Evolutionary conservation across 2,329 filamentous ascomycete species (phyloP).

Genomic region (Huntiella moniliformis): DNA sequence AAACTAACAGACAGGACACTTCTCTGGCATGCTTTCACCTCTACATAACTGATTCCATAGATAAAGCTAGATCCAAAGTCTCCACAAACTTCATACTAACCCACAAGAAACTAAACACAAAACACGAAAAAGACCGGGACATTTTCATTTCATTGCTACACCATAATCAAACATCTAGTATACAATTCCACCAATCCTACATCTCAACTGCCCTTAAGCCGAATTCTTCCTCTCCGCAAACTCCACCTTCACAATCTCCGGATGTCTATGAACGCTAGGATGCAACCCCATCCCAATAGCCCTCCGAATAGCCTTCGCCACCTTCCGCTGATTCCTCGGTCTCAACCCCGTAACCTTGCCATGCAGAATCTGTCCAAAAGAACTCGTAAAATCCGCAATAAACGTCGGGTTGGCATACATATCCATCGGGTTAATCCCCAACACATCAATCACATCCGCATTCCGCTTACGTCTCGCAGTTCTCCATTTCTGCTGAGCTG

Average conservation of each 20-base stretch:
- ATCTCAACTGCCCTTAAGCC: neutral
- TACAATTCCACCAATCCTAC: neutral
- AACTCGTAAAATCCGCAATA: slow-evolving; percentile 72
- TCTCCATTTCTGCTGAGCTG: slow-evolving; percentile 70
- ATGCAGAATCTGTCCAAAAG: slow-evolving; percentile 70
- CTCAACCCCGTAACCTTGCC: slow-evolving; percentile 59
- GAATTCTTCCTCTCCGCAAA: slow-evolving; percentile 14
- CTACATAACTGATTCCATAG: too few relatives aligned
- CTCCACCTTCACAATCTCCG: slow-evolving; percentile 46
- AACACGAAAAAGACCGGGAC: too few relatives aligned
- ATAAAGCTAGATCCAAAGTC: too few relatives aligned
- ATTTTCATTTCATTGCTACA: neutral
- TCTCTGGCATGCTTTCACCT: too few relatives aligned
- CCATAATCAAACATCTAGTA: slow-evolving; percentile 1
- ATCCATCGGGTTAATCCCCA: slow-evolving; percentile 62
- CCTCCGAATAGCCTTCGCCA: slow-evolving; percentile 81
- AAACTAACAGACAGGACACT: too few relatives aligned
- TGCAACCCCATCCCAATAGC: slow-evolving; percentile 80
- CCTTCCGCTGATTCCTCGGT: slow-evolving; percentile 76
- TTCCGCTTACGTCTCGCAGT: slow-evolving; percentile 31
- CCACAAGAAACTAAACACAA: too few relatives aligned
- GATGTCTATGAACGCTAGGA: slow-evolving; percentile 78
- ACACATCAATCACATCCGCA: slow-evolving; percentile 57
- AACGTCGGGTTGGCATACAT: slow-evolving; percentile 94
- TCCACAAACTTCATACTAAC: too few relatives aligned